Evolutionary conservation across 768 basidiomycete genomes (phyloP).

Genomic region (Tylopilus sp.): DNA sequence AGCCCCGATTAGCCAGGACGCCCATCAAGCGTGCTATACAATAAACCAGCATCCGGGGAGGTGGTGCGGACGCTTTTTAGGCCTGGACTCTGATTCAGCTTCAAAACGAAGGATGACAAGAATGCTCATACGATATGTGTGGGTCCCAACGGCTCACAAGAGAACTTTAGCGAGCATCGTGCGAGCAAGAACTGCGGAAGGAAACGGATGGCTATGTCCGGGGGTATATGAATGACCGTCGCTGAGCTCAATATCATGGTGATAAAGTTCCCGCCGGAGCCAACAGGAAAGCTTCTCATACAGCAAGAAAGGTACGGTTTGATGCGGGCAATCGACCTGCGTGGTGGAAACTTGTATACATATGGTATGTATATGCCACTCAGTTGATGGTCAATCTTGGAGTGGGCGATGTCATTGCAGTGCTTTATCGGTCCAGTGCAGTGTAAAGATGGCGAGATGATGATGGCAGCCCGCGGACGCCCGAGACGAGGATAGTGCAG

Average conservation of each 20-base stretch:
- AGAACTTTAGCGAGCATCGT: background rate
- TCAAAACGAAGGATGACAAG: background rate
- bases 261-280: slow-evolving; percentile 12
- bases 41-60: background rate
- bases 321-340: background rate
- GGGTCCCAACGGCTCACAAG: slow-evolving; percentile 1
- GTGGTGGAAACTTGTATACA: background rate
- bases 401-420: slow-evolving; percentile 15
- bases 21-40: slow-evolving; percentile 9
- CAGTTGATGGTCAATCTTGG: slow-evolving; percentile 1
- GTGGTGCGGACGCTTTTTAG: background rate
- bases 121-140: background rate
- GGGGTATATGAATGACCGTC: slow-evolving; percentile 4
- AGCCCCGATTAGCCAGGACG: slow-evolving; percentile 3
- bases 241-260: slow-evolving; percentile 8
- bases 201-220: slow-evolving; percentile 5
- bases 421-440: background rate
- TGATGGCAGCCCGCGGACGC: background rate
- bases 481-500: background rate
- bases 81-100: background rate
- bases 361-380: background rate
- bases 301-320: background rate
- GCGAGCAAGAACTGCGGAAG: background rate
- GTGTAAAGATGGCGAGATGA: slow-evolving; percentile 8
- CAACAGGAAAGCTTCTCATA: background rate